Evolutionary conservation across 139 green algal species (phyloP), one percentile per base, ranked within the genome.

Genomic region (Astrephomene gubernaculifera): DNA sequence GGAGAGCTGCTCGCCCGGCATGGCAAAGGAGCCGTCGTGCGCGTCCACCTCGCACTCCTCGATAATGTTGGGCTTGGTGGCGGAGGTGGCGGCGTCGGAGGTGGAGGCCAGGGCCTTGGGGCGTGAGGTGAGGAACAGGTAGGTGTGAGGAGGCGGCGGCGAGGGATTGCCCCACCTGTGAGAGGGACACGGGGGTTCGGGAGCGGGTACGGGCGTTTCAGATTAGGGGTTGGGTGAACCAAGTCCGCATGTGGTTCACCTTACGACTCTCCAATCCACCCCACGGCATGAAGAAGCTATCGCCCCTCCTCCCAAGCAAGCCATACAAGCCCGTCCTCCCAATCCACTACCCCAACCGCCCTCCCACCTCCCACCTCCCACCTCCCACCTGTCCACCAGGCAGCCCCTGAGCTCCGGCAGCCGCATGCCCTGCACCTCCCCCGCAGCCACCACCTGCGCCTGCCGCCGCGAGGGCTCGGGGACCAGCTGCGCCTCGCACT

Each of bases 321-420:
- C n/a, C n/a, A n/a, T n/a, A n/a, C n/a, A n/a, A n/a, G n/a, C n/a
- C n/a, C n/a, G 49, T 17, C 29, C 49, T 17, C 49, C 49, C 63
- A 10, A 70, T 6, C 63, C 33, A 52, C 65, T 49, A 33, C 65
- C 33, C 65, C 65, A 5, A 17, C 65, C 31, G 65, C n/a, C n/a
- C 19, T n/a, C n/a, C n/a, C n/a, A n/a, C 7, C 65, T 49, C 35
- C 65, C 22, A 22, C 33, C 22, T 41, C 44, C 8, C 7, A 19
- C 73, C n/a, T n/a, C n/a, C 0, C 73, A 82, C 74, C 74, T 82
- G 57, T 82, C 74, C 74, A 82, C 54, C 38, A 82, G 27, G 2
- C 39, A 38, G 3, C 74, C 74, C 38, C 1, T 0, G 17, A 82
- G 38, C 36, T 39, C 54, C 2, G 74, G 74, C 35, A 82, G 7